Percentiles rank a stretch among this genome's conserved stretches.
Conservation (phyloP, 306 rosid genomes). For the Cucumis melo region DNA sequence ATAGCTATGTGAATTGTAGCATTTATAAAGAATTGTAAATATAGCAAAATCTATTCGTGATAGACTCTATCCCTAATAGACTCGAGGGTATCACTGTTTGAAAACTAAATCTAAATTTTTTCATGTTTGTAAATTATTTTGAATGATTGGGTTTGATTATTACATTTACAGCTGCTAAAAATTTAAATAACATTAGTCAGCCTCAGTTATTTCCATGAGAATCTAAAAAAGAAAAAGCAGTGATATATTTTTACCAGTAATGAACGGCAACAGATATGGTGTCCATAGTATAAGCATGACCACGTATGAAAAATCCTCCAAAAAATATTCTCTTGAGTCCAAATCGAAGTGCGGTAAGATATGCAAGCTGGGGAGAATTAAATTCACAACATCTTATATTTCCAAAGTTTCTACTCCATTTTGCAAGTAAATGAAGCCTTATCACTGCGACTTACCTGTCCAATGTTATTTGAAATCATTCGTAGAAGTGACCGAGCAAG, state of each 20-base stretch:
- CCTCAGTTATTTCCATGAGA: background rate
- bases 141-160: no score
- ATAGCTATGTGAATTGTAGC: no score
- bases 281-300: conserved; percentile 87
- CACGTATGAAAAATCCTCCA: conserved; percentile 83
- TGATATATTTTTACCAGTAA: conserved; percentile 46
- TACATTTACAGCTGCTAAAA: background rate
- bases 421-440: background rate
- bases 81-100: no score
- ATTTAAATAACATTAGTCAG: background rate
- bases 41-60: no score
- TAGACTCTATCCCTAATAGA: no score
- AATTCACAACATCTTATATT: background rate
- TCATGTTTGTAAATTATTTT: no score
- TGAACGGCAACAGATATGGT: conserved; percentile 86
- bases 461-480: conserved; percentile 92
- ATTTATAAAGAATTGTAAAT: no score
- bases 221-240: background rate
- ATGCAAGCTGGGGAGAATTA: conserved; percentile 46
- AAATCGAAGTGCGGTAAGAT: conserved; percentile 85
- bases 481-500: conserved; percentile 82
- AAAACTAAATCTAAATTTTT: no score
- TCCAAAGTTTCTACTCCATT: background rate
- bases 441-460: conserved; percentile 52
- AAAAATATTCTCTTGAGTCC: conserved; percentile 91